Evolutionary conservation across 2,329 filamentous ascomycete genomes (phyloP).

Genomic region (Colletotrichum tropicale): DNA sequence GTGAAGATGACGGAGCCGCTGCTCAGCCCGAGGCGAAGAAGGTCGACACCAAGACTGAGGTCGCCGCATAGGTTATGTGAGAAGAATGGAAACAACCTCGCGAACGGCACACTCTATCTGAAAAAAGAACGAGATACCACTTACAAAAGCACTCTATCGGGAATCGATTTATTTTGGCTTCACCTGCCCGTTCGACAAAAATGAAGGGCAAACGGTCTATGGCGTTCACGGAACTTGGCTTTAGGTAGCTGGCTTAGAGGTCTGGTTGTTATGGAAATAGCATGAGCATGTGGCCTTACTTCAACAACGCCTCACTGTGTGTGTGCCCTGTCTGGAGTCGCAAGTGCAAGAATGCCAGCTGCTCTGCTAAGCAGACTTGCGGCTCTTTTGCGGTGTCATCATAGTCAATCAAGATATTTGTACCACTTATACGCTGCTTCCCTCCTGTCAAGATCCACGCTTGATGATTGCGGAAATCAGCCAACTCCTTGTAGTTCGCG

Average conservation of each 20-base stretch:
- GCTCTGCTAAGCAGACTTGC: neutral
- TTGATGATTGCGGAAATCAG: neutral
- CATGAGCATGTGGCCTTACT: conserved; percentile 16
- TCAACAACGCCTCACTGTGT: neutral
- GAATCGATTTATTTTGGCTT: conserved; percentile 18
- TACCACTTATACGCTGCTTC: neutral
- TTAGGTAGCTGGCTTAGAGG: conserved; percentile 19
- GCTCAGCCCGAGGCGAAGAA: conserved; percentile 65
- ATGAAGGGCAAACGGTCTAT: conserved; percentile 17
- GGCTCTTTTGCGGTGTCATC: neutral
- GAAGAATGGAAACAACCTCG: neutral
- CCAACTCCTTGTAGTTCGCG: neutral
- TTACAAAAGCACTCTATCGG: conserved; percentile 21
- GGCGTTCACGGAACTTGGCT: conserved; percentile 18
- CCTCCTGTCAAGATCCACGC: neutral
- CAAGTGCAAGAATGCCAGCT: neutral
- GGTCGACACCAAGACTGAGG: conserved; percentile 56
- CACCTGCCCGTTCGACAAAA: neutral
- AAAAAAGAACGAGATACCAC: conserved; percentile 17
- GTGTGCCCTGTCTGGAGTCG: neutral
- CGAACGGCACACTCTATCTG: neutral
- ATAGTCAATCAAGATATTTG: conserved; percentile 16
- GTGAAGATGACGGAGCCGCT: conserved; percentile 53
- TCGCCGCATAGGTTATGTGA: conserved; percentile 8
- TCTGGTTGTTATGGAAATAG: conserved; percentile 20